Evolutionary conservation across 164 flowering plant species (phyloP).

Genomic region (Buxus sempervirens): DNA sequence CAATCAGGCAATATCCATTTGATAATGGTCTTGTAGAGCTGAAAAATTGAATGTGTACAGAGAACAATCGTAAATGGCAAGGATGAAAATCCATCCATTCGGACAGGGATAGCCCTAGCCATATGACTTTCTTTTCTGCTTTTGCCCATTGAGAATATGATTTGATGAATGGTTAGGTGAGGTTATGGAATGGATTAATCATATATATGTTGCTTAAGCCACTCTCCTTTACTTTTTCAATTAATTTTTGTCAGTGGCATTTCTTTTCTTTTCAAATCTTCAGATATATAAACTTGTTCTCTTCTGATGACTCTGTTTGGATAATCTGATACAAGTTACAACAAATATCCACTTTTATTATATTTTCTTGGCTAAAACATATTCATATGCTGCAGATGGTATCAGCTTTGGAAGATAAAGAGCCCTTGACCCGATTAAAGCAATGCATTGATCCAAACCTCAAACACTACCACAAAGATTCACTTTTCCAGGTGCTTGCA

Average conservation of each 20-base stretch:
- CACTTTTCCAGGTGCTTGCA: constrained; percentile 29
- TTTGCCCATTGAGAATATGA: neutral
- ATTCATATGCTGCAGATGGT: constrained; percentile 19
- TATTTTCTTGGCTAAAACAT: constrained; percentile 1
- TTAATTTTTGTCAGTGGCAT: neutral
- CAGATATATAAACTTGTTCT: neutral
- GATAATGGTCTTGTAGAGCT: neutral
- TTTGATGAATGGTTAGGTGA: neutral
- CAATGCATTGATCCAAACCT: constrained; percentile 27
- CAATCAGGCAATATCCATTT: neutral
- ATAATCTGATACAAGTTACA: neutral
- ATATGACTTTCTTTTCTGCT: no score
- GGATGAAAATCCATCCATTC: neutral
- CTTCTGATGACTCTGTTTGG: neutral
- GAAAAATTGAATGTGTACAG: no score
- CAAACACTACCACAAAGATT: constrained; percentile 25
- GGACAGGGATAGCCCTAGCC: neutral
- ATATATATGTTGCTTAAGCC: neutral
- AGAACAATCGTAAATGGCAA: neutral
- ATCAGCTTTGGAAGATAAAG: constrained; percentile 21
- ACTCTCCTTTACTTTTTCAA: neutral
- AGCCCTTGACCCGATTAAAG: constrained; percentile 7
- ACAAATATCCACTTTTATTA: neutral
- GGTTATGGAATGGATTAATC: neutral
- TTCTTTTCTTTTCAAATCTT: neutral